Base-by-base conservation (phyloP, 2,329 filamentous ascomycete species). In the Diplodia scrobiculata region DNA sequence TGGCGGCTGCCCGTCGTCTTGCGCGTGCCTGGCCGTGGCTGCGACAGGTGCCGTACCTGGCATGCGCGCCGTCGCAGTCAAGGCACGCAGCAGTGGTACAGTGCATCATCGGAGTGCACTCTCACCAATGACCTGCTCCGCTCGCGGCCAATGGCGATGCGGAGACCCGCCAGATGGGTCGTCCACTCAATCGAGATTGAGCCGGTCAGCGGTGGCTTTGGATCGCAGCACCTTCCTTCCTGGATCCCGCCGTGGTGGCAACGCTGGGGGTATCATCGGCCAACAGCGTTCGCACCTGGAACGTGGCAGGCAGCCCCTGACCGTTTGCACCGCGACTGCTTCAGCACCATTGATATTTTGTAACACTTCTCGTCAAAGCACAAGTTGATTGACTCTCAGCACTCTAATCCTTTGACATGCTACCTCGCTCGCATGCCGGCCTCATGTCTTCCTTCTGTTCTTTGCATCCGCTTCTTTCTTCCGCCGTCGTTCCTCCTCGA, bases 31-130 rank as follows among this genome's bases (percentile, higher is more conserved):
- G 53, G 25, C 29, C 25, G 41, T 27, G 52, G 7, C n/a, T 45
- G 53, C 53, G 11, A 62, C 58, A 25, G 41, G 25, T n/a, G 45
- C 41, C 58, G 58, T 62, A 62, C 58, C 58, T 58, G 53, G 58
- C 45, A 62, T 62, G 58, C 27, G 38, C 55, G 17, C 27, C 55
- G 38, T 48, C 41, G 47, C 55, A 48, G 38, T 47, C 32, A 27
- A 47, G 55, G 55, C 27, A 60, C 54, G 54, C 53, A 45, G 29
- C 34, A 36, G 54, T 59, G 38, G 54, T 21, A 59, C 38, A 32
- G 34, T 13, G 10, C 34, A 36, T 36, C 34, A 36, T 59, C 38
- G 53, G 19, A 38, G 32, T 32, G 21, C 29, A 54, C 52, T 36
- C 21, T 32, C 29, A 54, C 36, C 25, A 36, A 58, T 36, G 29